phyloP scores from a whole-genome alignment of 2,329 filamentous ascomycete genomes.

The Furcasterigmium furcatum region DNA sequence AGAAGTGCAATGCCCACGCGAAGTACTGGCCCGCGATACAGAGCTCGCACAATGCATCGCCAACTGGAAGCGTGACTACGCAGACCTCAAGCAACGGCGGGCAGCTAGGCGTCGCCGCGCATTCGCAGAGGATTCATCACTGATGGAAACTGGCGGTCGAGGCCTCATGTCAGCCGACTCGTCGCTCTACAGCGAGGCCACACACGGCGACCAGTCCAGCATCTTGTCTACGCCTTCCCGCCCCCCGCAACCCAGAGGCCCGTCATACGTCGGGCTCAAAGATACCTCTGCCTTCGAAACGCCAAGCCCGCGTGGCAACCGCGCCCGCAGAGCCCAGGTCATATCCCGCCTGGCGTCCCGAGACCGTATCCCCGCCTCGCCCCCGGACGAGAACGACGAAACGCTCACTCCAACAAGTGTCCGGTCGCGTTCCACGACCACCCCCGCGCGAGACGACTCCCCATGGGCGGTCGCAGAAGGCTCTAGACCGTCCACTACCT shows the following conservation, averaged over 20 bases:
- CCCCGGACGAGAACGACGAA: neutral
- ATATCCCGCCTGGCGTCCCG: too few relatives aligned
- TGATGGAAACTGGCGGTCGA: slow-evolving; percentile 1
- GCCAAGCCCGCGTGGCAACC: neutral
- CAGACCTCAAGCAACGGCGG: slow-evolving; percentile 43
- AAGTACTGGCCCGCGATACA: slow-evolving; percentile 36
- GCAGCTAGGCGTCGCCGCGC: slow-evolving; percentile 22
- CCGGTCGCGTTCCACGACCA: neutral
- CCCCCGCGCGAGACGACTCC: neutral
- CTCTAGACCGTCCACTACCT: neutral
- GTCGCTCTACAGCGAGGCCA: neutral
- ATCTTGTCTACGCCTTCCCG: neutral
- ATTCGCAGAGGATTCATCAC: neutral
- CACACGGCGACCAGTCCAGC: neutral
- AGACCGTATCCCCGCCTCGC: neutral
- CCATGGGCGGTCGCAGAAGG: neutral
- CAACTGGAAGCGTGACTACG: slow-evolving; percentile 61
- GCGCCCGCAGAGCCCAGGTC: neutral
- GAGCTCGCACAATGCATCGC: slow-evolving; percentile 57
- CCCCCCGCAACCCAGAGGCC: neutral
- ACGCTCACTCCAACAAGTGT: neutral
- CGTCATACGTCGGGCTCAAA: neutral
- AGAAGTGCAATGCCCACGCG: slow-evolving; percentile 53
- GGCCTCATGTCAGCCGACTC: neutral
- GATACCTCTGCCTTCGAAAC: neutral